Evolutionary conservation across 345 rosid species (phyloP), one percentile per base, ranked within the genome.

Genomic region (Syzygium grande): DNA sequence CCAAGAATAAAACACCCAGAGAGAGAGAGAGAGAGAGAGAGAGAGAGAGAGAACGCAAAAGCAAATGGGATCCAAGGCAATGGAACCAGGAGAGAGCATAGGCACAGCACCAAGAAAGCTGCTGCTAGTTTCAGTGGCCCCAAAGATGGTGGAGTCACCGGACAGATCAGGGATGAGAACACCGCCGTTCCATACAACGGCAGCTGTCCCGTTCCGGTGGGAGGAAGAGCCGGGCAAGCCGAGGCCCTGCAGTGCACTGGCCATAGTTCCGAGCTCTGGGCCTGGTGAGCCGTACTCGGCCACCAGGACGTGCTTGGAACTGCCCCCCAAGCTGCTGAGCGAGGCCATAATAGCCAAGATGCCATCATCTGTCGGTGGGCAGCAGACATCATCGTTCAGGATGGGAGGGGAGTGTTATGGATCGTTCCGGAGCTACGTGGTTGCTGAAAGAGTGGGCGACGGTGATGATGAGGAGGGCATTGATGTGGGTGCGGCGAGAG

Each of bases 161-260:
- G 92, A 93, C 68, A 92, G 90, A 84, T 91, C 96, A 87, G 92
- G 92, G 59, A 92, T 85, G 92, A 84, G 89, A 85, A 94, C 97
- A 65, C 93, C 99, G 63, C 97, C 98, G 17, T 89, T 92, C 53
- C 91, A 92, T 84, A 87, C 94, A 23, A 89, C 92, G 49, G 99
- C 97, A 17, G 90, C 97, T 6, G 96, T 97, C 84, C 99, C 99
- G 14, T 97, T 97, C 85, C 93, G 93, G 14, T 97, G 99, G 99
- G 99, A 97, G 85, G 97, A 97, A 55, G 92, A 94, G 90, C 98
- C 99, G 14, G 98, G 99, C 46, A 97, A 96, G 90, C 98, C 99
- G 27, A 94, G 96, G 88, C 92, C 90, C 30, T 68, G 92, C 91
- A 85, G 91, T 51, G 27, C 88, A 51, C 87, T 91, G 85, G 58